phyloP scores from a whole-genome alignment of 371 early-diverging fungal species.

The Saksenaea vasiformis region DNA sequence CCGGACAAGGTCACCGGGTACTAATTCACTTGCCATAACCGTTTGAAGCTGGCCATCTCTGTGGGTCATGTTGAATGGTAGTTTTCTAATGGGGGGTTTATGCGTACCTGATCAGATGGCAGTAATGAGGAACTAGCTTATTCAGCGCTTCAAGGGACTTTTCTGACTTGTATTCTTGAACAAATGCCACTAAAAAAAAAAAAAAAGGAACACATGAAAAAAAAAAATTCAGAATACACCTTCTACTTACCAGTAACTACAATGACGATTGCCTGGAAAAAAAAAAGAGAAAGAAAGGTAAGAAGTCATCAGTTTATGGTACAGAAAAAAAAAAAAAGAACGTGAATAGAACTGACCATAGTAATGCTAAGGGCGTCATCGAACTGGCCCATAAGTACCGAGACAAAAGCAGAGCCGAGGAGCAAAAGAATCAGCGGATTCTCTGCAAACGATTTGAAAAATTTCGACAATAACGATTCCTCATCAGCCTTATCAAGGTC shows the following conservation, averaged over 20 bases:
- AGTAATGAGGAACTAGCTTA: slow-evolving; percentile 84
- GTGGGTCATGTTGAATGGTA: neutral
- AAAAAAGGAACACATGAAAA: too few relatives aligned
- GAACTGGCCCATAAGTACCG: slow-evolving; percentile 82
- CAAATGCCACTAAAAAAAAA: slow-evolving; percentile 76
- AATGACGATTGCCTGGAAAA: slow-evolving; percentile 77
- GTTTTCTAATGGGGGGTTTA: neutral
- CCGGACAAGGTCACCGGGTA: slow-evolving; percentile 84
- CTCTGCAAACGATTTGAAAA: slow-evolving; percentile 44
- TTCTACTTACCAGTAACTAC: slow-evolving; percentile 75
- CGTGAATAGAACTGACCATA: slow-evolving; percentile 57
- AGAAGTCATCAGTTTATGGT: neutral
- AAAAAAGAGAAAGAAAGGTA: slow-evolving; percentile 1
- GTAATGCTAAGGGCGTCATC: slow-evolving; percentile 95
- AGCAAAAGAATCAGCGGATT: slow-evolving; percentile 89
- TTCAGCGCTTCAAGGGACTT: slow-evolving; percentile 85
- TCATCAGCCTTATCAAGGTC: slow-evolving; percentile 52
- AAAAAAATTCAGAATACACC: neutral
- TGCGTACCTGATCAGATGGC: slow-evolving; percentile 74
- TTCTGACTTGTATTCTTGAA: slow-evolving; percentile 89
- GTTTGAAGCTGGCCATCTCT: slow-evolving; percentile 64
- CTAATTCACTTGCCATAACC: slow-evolving; percentile 73
- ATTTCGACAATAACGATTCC: slow-evolving; percentile 45
- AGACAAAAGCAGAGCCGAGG: slow-evolving; percentile 85
- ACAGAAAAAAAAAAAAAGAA: neutral